phyloP scores from a whole-genome alignment of 768 basidiomycete species.

The Udeniomyces megalosporus region DNA sequence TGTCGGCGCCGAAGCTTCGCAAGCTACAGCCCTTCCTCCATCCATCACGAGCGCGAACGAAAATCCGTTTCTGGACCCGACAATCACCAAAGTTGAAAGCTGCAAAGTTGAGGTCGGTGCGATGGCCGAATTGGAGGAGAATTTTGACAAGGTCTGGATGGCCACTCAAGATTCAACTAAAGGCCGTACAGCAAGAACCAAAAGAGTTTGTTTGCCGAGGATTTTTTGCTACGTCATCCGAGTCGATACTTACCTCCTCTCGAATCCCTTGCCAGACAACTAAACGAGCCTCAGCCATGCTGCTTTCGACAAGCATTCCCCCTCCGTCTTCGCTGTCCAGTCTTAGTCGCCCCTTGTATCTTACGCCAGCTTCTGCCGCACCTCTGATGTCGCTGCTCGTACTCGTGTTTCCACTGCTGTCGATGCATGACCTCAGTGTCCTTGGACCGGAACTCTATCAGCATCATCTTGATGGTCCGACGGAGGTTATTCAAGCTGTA shows the following conservation, averaged over 20 bases:
- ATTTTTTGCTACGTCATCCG: no score
- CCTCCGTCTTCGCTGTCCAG: neutral
- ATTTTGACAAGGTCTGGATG: no score
- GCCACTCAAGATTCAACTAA: no score
- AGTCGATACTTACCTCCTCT: no score
- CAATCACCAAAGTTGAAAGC: no score
- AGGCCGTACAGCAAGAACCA: no score
- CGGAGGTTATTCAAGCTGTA: neutral
- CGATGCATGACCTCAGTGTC: conserved; percentile 36
- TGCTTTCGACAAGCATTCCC: neutral
- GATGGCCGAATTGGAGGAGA: no score
- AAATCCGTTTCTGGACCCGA: neutral
- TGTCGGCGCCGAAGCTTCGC: conserved; percentile 8
- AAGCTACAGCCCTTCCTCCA: neutral
- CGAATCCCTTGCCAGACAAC: neutral
- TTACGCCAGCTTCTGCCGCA: neutral
- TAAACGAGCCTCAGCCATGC: neutral
- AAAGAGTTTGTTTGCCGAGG: no score
- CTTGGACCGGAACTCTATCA: conserved; percentile 47
- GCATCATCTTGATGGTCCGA: conserved; percentile 33
- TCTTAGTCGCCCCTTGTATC: neutral
- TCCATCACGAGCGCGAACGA: neutral
- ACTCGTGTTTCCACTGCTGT: conserved; percentile 41
- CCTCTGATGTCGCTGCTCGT: conserved; percentile 47
- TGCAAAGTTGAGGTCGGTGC: no score